Percentiles rank a stretch among this genome's conserved stretches.
These are phyloP conservation scores for Phytophthora sansomeana DNA, from an alignment of 352 stramenopile genomes.

Conservation along the genomic window DNA sequence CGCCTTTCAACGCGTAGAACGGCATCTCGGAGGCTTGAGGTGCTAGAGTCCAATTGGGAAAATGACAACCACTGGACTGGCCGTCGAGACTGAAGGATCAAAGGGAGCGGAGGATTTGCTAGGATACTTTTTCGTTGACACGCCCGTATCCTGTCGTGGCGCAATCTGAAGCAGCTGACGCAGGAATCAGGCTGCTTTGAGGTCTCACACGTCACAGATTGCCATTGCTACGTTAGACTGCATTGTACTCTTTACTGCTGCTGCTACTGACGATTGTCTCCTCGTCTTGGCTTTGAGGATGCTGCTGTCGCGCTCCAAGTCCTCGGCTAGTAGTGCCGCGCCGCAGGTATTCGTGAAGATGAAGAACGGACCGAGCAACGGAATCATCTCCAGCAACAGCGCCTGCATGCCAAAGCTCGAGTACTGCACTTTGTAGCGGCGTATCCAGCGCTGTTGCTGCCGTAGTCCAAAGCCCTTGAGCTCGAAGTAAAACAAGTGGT, in stretches of 20 bases:
- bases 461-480: slow-evolving; percentile 44
- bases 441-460: slow-evolving; percentile 50
- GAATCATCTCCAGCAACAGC: slow-evolving; percentile 80
- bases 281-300: slow-evolving; percentile 10
- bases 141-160: slow-evolving; percentile 7
- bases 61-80: slow-evolving; percentile 32
- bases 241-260: slow-evolving; percentile 6
- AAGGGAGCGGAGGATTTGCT: slow-evolving; percentile 18
- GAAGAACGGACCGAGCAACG: slow-evolving; percentile 66
- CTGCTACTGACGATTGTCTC: slow-evolving; percentile 14
- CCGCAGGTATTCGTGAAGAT: slow-evolving; percentile 79
- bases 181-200: slow-evolving; percentile 20
- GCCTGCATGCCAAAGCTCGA: slow-evolving; percentile 75
- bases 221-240: slow-evolving; percentile 9
- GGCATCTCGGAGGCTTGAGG: slow-evolving; percentile 26
- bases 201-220: slow-evolving; percentile 26
- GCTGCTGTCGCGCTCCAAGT: slow-evolving; percentile 47
- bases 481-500: slow-evolving; percentile 64
- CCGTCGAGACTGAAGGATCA: slow-evolving; percentile 20
- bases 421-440: slow-evolving; percentile 54
- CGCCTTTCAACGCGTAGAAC: slow-evolving; percentile 52
- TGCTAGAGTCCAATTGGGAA: slow-evolving; percentile 11
- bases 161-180: slow-evolving; percentile 16
- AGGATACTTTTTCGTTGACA: slow-evolving; percentile 25
- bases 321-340: slow-evolving; percentile 68